Evolutionary conservation across 148 eudicot species (phyloP).

Genomic region (Rhododendron ovatum): DNA sequence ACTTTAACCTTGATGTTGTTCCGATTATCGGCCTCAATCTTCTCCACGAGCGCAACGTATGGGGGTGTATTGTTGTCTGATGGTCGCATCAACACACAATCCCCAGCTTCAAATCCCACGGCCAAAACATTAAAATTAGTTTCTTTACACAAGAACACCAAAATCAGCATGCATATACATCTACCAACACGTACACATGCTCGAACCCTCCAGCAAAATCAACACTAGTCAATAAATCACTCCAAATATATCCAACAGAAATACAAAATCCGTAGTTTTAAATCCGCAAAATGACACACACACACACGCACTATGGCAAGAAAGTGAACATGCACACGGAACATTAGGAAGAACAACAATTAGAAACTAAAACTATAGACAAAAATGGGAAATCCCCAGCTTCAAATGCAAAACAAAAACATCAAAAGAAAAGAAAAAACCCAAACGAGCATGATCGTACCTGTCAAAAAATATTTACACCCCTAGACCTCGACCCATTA

Average conservation of each 20-base stretch:
- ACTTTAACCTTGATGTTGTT: slow-evolving; percentile 30
- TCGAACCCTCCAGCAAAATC: background rate
- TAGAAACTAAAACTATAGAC: background rate
- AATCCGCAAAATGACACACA: background rate
- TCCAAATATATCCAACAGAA: background rate
- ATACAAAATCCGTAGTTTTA: background rate
- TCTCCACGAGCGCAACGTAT: slow-evolving; percentile 39
- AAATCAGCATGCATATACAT: slow-evolving; percentile 19
- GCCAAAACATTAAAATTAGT: background rate
- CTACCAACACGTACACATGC: slow-evolving; percentile 24
- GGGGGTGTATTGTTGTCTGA: slow-evolving; percentile 26
- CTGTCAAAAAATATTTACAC: background rate
- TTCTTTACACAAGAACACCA: background rate
- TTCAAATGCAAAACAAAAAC: background rate
- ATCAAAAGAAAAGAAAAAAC: background rate
- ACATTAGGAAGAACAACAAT: background rate
- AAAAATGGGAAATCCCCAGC: slow-evolving; percentile 28
- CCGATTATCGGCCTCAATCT: slow-evolving; percentile 32
- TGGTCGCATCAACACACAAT: slow-evolving; percentile 35
- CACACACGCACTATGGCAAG: background rate
- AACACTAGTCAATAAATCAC: background rate
- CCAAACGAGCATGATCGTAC: background rate
- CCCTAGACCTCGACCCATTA: background rate
- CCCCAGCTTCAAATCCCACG: slow-evolving; percentile 29
- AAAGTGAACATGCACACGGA: background rate